Evolutionary conservation across 23 red algal species (phyloP).

Genomic region (Chondrus crispus): DNA sequence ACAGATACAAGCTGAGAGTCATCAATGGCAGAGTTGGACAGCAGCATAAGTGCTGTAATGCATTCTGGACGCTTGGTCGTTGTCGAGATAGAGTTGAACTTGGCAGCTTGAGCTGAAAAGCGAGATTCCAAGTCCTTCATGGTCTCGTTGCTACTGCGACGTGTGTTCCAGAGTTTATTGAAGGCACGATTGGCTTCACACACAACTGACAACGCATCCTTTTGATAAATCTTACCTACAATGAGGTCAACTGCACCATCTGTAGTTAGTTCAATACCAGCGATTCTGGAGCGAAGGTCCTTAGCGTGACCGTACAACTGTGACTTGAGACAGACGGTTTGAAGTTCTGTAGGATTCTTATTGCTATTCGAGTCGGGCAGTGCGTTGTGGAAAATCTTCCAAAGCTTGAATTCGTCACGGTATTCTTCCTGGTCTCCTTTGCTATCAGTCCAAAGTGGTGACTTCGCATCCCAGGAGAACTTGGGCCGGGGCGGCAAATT

Average conservation of each 20-base stretch:
- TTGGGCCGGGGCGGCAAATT: no score
- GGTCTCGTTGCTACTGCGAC: neutral
- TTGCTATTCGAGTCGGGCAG: constrained; percentile 26
- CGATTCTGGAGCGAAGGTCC: neutral
- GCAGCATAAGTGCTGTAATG: constrained; percentile 29
- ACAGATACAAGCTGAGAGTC: constrained; percentile 16
- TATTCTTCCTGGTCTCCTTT: no score
- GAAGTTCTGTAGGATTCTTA: constrained; percentile 20
- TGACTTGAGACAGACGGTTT: neutral
- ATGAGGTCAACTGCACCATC: constrained; percentile 12
- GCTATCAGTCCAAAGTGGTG: no score
- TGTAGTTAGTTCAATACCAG: neutral
- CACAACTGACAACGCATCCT: constrained; percentile 10
- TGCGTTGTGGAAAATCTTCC: constrained; percentile 9
- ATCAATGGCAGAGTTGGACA: neutral
- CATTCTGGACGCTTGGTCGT: constrained; percentile 3
- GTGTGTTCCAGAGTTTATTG: neutral
- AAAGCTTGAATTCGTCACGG: no score
- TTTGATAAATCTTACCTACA: constrained; percentile 12
- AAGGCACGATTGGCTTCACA: neutral
- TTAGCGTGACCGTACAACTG: constrained; percentile 16
- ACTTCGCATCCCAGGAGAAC: no score
- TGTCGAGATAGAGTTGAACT: neutral
- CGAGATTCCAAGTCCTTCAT: constrained; percentile 25
- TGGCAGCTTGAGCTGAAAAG: neutral